Percentiles rank a stretch among this genome's conserved stretches.
phyloP scores from a whole-genome alignment of 345 rosid genomes.

The Populus davidiana region DNA sequence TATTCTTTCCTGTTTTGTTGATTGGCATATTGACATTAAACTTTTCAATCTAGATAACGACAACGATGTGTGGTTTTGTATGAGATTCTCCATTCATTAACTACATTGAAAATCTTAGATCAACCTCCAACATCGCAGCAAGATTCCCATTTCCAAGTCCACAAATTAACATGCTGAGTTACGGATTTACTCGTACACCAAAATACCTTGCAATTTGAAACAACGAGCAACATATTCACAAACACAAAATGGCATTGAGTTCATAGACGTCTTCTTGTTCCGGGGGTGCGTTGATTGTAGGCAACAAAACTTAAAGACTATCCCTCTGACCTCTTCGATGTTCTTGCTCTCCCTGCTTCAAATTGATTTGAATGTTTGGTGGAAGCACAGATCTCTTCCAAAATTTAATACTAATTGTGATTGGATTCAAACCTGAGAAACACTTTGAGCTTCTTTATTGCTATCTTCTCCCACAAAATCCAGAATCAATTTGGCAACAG shows the following conservation, averaged over 20 bases:
- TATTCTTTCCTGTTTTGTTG: too few species aligned
- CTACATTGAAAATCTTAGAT: background rate
- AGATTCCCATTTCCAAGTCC: background rate
- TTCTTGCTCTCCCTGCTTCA: background rate
- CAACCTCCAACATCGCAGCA: background rate
- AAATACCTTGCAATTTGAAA: background rate
- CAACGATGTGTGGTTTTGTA: too few species aligned
- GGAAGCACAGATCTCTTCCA: background rate
- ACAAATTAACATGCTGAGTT: background rate
- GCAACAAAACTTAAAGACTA: background rate
- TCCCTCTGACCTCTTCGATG: background rate
- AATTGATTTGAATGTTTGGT: background rate
- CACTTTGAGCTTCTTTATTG: conserved; percentile 29
- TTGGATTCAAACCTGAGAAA: conserved; percentile 14
- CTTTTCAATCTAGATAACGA: too few species aligned
- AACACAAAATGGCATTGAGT: too few species aligned
- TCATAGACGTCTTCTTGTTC: too few species aligned
- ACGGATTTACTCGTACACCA: background rate
- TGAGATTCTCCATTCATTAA: background rate
- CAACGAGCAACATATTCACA: background rate
- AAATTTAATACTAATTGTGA: background rate
- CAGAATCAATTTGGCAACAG: conserved; percentile 52
- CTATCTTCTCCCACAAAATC: conserved; percentile 55
- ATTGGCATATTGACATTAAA: too few species aligned
- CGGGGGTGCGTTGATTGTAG: too few species aligned